Percentiles rank a stretch among this genome's conserved stretches.
Conservation (phyloP, 2,329 filamentous ascomycete species). For the Aaosphaeria pasadenensis region DNA sequence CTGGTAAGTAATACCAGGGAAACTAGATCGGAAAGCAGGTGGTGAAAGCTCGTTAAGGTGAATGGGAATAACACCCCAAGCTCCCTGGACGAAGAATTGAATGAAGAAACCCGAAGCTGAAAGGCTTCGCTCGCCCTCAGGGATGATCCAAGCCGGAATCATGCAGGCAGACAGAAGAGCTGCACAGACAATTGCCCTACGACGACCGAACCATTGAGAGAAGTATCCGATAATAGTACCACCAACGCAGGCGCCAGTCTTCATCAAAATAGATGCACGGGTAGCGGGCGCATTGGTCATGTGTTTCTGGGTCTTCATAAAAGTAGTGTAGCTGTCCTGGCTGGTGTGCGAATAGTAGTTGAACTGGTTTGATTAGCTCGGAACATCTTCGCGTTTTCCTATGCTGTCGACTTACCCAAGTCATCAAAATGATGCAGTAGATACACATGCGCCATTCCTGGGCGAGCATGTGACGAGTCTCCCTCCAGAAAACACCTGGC, state of each 20-base stretch:
- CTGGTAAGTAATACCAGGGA: constrained; percentile 71
- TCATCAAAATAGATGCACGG: constrained; percentile 79
- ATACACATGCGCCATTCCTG: constrained; percentile 74
- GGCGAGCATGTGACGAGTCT: constrained; percentile 65
- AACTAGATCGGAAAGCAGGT: constrained; percentile 66
- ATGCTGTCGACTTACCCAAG: constrained; percentile 46
- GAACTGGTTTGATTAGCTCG: constrained; percentile 46
- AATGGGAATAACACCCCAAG: constrained; percentile 51
- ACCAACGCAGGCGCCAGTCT: constrained; percentile 71
- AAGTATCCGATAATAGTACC: constrained; percentile 71
- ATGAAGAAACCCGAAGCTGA: constrained; percentile 67
- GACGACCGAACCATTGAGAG: constrained; percentile 72
- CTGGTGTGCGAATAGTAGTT: constrained; percentile 69
- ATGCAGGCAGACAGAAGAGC: constrained; percentile 59
- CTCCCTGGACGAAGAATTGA: constrained; percentile 53
- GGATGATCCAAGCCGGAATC: constrained; percentile 70
- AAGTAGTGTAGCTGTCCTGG: constrained; percentile 79
- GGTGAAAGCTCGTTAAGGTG: constrained; percentile 73
- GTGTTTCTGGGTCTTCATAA: constrained; percentile 71
- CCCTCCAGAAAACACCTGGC: constrained; percentile 60
- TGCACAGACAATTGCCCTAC: constrained; percentile 62
- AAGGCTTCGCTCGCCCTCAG: constrained; percentile 56
- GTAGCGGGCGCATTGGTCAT: constrained; percentile 62
- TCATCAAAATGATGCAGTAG: constrained; percentile 78
- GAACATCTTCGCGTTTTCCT: not conserved